Percentiles rank a stretch among this genome's conserved stretches.
These are phyloP conservation scores for Mortierella sp. DNA, from an alignment of 371 early-diverging fungal genomes.

Conservation along the genomic window DNA sequence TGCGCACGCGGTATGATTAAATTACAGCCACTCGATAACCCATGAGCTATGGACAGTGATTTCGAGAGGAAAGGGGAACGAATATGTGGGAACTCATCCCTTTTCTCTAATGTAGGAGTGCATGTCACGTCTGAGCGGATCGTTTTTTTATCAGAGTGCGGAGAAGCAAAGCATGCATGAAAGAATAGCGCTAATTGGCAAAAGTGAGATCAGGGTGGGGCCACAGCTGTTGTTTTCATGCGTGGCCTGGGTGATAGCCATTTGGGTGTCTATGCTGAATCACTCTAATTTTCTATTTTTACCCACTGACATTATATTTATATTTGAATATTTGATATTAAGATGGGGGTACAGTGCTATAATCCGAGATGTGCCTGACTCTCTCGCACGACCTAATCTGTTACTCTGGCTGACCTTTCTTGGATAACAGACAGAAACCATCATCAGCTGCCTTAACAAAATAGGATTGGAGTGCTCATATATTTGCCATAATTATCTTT, in stretches of 20 bases:
- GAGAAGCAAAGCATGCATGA: no score
- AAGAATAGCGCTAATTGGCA: no score
- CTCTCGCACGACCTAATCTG: background rate
- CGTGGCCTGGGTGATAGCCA: no score
- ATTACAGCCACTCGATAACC: background rate
- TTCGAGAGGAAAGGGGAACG: no score
- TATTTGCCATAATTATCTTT: background rate
- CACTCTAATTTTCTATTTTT: no score
- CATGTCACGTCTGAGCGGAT: no score
- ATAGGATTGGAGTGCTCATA: background rate
- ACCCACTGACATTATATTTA: background rate
- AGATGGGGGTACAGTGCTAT: background rate
- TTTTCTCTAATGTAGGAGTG: no score
- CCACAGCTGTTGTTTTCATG: no score
- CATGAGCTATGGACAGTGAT: no score
- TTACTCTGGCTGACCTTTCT: background rate
- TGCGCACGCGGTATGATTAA: background rate
- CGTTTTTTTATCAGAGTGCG: no score
- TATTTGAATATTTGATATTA: background rate
- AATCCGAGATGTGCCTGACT: background rate
- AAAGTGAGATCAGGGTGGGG: no score
- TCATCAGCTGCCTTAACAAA: background rate
- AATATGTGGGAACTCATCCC: background rate
- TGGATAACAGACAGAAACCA: background rate
- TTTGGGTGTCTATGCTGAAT: no score